Base-by-base conservation (phyloP, 148 eudicot species). In the Pouteria glomerata region DNA sequence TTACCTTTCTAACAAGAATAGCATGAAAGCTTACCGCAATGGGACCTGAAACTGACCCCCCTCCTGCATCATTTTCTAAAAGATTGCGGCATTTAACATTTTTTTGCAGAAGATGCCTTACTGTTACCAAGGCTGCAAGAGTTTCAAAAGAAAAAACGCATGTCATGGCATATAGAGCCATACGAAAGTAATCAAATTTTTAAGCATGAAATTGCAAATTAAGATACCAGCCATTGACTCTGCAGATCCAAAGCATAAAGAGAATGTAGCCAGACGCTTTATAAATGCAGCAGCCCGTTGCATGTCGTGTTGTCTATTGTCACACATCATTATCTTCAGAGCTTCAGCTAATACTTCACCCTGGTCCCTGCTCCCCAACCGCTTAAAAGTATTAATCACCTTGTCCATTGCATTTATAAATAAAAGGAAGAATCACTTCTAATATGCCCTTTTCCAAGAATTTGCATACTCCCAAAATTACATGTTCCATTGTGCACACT, bases 241-340 rank as follows among this genome's bases (percentile, higher is more conserved):
- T 8, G 98, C 85, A 73, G 91, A 79, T 15, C 91, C 96, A 84
- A 83, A 87, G 85, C 87, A 94, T 60, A 94, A 76, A 21, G 98
- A 76, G 61, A 87, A 82, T 44, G 93, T 82, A 42, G 97, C 91
- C 77, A 95, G 78, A 66, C 96, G 97, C 78, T 95, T 95, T 59
- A 95, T 88, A 73, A 95, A 95, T 39, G 93, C 98, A 55, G 97
- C 97, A 77, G 98, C 93, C 41, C 98, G 85, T 80, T 95, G 98
- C 97, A 91, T 95, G 76, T 95, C 98, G 81, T 95, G 96, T 64
- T 95, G 98, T 79, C 98, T 88, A 77, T 86, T 93, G 76, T 95
- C 98, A 78, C 96, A 95, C 73, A 95, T 56, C 89, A 95, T 91
- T 79, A 95, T 85, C 91, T 95, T 91, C 60, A 95, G 69, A 66